phyloP scores from a whole-genome alignment of 805 yeast species.

The Debaryomyces prosopidis region DNA sequence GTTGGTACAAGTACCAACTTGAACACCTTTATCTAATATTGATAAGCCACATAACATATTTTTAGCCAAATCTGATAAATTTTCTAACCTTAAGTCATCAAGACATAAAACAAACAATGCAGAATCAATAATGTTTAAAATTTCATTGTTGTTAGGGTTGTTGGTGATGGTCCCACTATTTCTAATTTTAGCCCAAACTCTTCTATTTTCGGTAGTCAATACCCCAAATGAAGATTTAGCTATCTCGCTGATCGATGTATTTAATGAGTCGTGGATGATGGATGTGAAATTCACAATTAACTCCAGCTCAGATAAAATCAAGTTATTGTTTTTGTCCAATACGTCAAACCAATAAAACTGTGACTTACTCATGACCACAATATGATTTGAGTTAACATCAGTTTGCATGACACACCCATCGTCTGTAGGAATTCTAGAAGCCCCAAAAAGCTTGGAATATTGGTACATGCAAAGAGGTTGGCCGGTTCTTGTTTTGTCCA shows the following conservation, averaged over 20 bases:
- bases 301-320: conserved; percentile 74
- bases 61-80: conserved; percentile 66
- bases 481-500: conserved; percentile 65
- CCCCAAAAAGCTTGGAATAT: conserved; percentile 82
- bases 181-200: conserved; percentile 82
- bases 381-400: conserved; percentile 72
- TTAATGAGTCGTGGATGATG: conserved; percentile 70
- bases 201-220: conserved; percentile 84
- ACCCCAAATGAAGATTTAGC: conserved; percentile 85
- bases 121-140: conserved; percentile 72
- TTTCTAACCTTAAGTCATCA: conserved; percentile 71
- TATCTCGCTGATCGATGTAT: conserved; percentile 53
- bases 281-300: conserved; percentile 72
- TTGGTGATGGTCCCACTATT: conserved; percentile 40
- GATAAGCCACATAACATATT: conserved; percentile 89
- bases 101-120: conserved; percentile 82
- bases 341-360: conserved; percentile 97
- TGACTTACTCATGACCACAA: conserved; percentile 78
- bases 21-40: conserved; percentile 77
- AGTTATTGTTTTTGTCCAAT: conserved; percentile 67
- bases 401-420: conserved; percentile 85
- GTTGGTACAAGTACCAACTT: conserved; percentile 91
- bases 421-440: conserved; percentile 79
- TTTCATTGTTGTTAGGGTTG: conserved; percentile 62
- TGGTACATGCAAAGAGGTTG: conserved; percentile 86